These are phyloP conservation scores for Cercospora janseana DNA, from an alignment of 2,329 filamentous ascomycete genomes.

Conservation along the genomic window DNA sequence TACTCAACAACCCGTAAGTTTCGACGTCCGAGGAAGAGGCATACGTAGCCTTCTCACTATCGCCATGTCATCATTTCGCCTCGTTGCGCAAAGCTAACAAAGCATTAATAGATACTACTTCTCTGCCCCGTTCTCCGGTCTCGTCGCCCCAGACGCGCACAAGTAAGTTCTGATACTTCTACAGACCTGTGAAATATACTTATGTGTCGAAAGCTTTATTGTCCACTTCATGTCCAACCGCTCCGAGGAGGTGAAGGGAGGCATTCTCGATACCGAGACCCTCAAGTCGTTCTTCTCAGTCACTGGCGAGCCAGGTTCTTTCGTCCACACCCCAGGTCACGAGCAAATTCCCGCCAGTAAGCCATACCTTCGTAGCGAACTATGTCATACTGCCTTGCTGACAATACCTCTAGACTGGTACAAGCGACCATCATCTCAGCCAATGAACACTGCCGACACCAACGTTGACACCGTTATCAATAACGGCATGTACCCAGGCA, in stretches of 20 bases:
- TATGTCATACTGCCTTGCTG: conserved; percentile 6
- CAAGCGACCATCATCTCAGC: conserved; percentile 30
- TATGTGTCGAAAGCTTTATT: conserved; percentile 12
- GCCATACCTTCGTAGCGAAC: not conserved
- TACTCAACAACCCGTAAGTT: conserved; percentile 33
- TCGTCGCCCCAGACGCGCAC: conserved; percentile 14
- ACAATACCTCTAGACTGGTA: conserved; percentile 37
- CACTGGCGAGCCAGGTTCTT: conserved; percentile 25
- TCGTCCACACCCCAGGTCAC: conserved; percentile 24
- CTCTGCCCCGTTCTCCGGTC: conserved; percentile 25
- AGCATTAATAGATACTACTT: conserved; percentile 29
- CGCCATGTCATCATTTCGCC: no score
- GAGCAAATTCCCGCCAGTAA: conserved; percentile 40
- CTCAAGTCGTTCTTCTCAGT: conserved; percentile 32
- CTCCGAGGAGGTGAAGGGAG: conserved; percentile 21
- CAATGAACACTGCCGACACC: conserved; percentile 23
- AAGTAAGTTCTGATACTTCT: not conserved
- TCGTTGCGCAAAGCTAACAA: no score
- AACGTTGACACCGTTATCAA: conserved; percentile 20
- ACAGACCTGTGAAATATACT: not conserved
- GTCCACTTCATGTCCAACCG: conserved; percentile 30
- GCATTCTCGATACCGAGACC: conserved; percentile 25
- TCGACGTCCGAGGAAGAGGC: not conserved
- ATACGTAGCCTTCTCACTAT: no score
- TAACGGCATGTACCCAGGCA: conserved; percentile 29